Base-by-base conservation (phyloP, 1,284 basidiomycete species). In the Ganoderma sp. region DNA sequence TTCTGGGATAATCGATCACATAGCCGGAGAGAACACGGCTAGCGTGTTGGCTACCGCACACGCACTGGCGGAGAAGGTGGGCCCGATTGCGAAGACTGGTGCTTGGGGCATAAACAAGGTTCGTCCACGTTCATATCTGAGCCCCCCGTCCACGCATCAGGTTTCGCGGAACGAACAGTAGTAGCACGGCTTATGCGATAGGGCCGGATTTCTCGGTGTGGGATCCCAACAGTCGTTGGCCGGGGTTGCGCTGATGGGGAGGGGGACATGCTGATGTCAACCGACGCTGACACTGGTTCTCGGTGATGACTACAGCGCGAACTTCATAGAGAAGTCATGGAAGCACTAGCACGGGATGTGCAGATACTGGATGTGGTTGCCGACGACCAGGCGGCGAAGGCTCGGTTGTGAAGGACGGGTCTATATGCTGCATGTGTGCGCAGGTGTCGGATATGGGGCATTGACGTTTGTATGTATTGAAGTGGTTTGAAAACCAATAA, bases 1-100 rank as follows among this genome's bases (percentile, higher is more conserved):
- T 12, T 83, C 83, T 19, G 91, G 92, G 5, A 79, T 98, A 12
- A 81, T 98, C 28, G 96, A 98, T 77, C 83, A 87, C 69, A 76
- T 92, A 59, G 92, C 88, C 32, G 82, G 81, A 64, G 78, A 82
- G 43, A 79, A 82, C 37, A 88, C 89, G 0, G 83, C 86, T 58
- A 85, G 82, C 58, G 84, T 97, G 4, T 74, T 96, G 25, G 81
- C 81, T 19, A 86, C 87, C 66, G 91, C 90, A 0, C 83, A 84
- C 67, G 82, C 87, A 68, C 74, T 92, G 22, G 91, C 87, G 7
- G 83, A 85, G 45, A 77, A 79, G 54, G 80, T 89, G 64, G 80
- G 83, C 25, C 76, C 70, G 39, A 81, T 87, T 68, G 84, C 90
- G 6, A 79, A 81, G 59, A 75, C 76, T 7, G 90, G 90, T 17